Evolutionary conservation across 805 yeast species (phyloP), one percentile per base, ranked within the genome.

Genomic region (Crinitomyces ghanaensis): DNA sequence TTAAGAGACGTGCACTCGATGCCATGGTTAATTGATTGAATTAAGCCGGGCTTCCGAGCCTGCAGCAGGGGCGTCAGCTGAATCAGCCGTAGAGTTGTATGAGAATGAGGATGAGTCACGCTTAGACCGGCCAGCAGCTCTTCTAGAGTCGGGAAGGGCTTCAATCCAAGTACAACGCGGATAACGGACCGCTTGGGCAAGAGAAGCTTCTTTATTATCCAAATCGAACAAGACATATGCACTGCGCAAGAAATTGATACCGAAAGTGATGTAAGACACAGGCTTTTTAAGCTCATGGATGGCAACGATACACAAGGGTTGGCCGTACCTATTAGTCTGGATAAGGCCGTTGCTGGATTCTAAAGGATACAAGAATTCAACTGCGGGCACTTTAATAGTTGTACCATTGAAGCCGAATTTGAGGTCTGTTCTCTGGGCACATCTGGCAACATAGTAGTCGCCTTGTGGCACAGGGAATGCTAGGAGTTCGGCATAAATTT

Each of bases 171-270:
- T n/a, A n/a, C n/a, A n/a, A n/a, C n/a, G n/a, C n/a, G n/a, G n/a
- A n/a, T n/a, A n/a, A n/a, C n/a, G n/a, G n/a, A n/a, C n/a, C n/a
- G 68, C 66, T 45, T 65, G 72, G 5, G 76, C 82, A 35, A 78
- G 43, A 1, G 77, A 72, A 21, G 75, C 56, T 43, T 66, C 57
- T 27, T 51, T 51, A 40, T 63, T 65, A 19, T 74, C 81, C 33
- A 76, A 56, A 49, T 79, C 79, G 52, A 67, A 74, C 11, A 77
- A 82, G 14, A 72, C 65, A 49, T 78, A 79, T 4, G 76, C 77
- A 25, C 68, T 63, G 37, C 79, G 62, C 38, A 79, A 57, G 49
- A 78, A 67, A 33, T 66, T 63, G 49, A 74, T 83, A 16, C 86
- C 88, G 21, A 79, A 26, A 7, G 13, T 13, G 11, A 12, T 34